Percentiles rank a stretch among this genome's conserved stretches.
Evolutionary conservation across 768 basidiomycete species (phyloP).

Genomic region (Nidula microcarpa): DNA sequence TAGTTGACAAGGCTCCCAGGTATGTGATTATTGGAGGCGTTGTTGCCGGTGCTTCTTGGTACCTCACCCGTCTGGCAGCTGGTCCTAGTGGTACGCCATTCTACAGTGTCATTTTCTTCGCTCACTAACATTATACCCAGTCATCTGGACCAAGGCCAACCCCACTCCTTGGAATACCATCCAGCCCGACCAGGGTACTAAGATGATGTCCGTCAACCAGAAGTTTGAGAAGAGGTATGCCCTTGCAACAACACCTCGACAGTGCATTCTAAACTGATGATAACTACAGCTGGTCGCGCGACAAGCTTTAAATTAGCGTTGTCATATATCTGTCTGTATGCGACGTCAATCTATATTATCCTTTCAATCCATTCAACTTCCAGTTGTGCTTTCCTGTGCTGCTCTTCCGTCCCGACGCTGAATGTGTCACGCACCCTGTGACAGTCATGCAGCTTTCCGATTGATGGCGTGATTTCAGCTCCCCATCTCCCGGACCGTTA

Average conservation of each 20-base stretch:
- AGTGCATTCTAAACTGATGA: conserved; percentile 5
- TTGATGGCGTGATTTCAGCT: conserved; percentile 5
- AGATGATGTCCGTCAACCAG: conserved; percentile 66
- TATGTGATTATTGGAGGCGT: conserved; percentile 52
- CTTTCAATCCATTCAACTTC: conserved; percentile 6
- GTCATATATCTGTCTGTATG: conserved; percentile 10
- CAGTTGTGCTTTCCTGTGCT: neutral
- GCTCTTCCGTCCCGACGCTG: neutral
- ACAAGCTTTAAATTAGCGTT: conserved; percentile 51
- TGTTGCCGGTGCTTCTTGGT: conserved; percentile 61
- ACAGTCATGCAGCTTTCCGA: neutral
- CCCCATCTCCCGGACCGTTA: too few species aligned
- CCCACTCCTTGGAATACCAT: conserved; percentile 89
- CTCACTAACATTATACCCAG: conserved; percentile 16
- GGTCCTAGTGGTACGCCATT: conserved; percentile 47
- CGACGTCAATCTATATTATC: conserved; percentile 11
- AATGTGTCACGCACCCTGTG: neutral
- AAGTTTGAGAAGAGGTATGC: conserved; percentile 72
- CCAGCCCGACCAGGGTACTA: conserved; percentile 70
- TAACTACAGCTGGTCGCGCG: conserved; percentile 64
- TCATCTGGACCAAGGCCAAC: conserved; percentile 63
- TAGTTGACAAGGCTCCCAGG: conserved; percentile 13
- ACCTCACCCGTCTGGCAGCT: conserved; percentile 60
- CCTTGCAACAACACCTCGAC: conserved; percentile 1
- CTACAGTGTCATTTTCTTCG: neutral